A percentile compares a stretch with the other conserved stretches of the same genome.
Conservation (phyloP, 2,329 filamentous ascomycete species). For the Phialemoniopsis sp. region DNA sequence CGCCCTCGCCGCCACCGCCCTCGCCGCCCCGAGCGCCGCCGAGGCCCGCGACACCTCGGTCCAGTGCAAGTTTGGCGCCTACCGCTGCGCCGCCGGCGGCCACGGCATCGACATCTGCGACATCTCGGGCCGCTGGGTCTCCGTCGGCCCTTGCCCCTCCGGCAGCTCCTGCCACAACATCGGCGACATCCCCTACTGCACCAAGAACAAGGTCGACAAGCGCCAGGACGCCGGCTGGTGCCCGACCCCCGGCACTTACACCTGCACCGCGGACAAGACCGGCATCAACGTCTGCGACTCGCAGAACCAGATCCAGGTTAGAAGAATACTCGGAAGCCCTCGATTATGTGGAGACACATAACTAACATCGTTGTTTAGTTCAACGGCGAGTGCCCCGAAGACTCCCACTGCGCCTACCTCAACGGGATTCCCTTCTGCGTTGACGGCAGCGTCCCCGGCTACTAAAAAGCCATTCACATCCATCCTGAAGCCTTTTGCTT, state of each 20-base stretch:
- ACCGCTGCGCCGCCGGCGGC: conserved; percentile 6
- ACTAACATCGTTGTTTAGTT: conserved; percentile 2
- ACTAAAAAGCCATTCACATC: too few species aligned
- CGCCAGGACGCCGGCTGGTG: conserved; percentile 1
- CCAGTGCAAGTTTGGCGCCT: conserved; percentile 9
- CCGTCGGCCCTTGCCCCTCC: conserved; percentile 5
- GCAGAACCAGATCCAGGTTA: conserved; percentile 5
- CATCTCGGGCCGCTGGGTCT: conserved; percentile 5
- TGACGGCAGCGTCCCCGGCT: too few species aligned
- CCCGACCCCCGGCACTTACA: conserved; percentile 7
- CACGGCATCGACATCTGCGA: conserved; percentile 6
- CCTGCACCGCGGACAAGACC: conserved; percentile 1
- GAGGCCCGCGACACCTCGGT: background rate
- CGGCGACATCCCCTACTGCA: conserved; percentile 8
- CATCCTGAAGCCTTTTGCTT: too few species aligned
- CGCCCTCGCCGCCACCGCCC: conserved; percentile 8
- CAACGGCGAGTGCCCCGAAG: conserved; percentile 7
- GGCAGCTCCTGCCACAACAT: conserved; percentile 5
- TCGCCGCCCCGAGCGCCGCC: conserved; percentile 5
- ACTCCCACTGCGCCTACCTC: conserved; percentile 6
- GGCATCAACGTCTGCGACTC: conserved; percentile 9
- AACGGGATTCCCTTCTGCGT: conserved; percentile 9
- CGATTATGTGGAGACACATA: too few species aligned
- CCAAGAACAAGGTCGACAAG: conserved; percentile 1
- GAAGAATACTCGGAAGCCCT: background rate